Evolutionary conservation across 2,329 filamentous ascomycete species (phyloP).

Genomic region (Aspergillus luchuensis): DNA sequence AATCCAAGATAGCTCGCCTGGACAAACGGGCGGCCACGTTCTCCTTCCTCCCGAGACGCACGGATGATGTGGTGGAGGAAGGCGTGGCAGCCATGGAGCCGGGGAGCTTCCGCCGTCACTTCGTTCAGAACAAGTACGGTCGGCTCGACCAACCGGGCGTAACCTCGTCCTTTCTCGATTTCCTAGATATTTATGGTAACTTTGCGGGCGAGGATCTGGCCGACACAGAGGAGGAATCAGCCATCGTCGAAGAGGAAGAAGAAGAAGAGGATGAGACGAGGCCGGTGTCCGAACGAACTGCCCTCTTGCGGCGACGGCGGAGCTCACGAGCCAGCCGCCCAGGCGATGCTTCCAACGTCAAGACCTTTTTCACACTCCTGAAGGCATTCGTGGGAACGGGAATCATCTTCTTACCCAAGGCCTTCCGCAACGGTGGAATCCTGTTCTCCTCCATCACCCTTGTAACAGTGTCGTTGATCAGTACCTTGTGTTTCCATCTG

Average conservation of each 20-base stretch:
- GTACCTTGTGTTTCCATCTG: conserved; percentile 71
- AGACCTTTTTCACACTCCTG: conserved; percentile 76
- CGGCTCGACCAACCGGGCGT: conserved; percentile 17
- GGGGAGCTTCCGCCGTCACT: conserved; percentile 58
- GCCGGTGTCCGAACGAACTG: conserved; percentile 54
- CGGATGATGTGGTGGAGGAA: conserved; percentile 30
- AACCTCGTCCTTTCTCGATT: conserved; percentile 64
- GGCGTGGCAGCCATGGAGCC: conserved; percentile 52
- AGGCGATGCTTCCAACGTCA: conserved; percentile 67
- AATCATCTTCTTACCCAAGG: conserved; percentile 80
- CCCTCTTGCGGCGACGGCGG: conserved; percentile 60
- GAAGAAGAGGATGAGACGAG: conserved; percentile 48
- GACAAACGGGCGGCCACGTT: conserved; percentile 68
- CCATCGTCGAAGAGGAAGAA: conserved; percentile 51
- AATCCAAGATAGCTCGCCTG: conserved; percentile 46
- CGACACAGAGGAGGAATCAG: conserved; percentile 57
- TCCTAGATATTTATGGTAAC: conserved; percentile 72
- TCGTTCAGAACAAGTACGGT: conserved; percentile 43
- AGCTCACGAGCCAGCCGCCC: conserved; percentile 52
- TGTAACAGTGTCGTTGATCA: conserved; percentile 65
- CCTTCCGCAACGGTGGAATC: conserved; percentile 76
- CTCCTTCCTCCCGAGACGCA: conserved; percentile 50
- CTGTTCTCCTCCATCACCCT: conserved; percentile 72
- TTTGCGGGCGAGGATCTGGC: conserved; percentile 73
- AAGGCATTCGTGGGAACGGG: conserved; percentile 80